phyloP scores from a whole-genome alignment of 2,329 filamentous ascomycete species.

The Cercospora sp. region DNA sequence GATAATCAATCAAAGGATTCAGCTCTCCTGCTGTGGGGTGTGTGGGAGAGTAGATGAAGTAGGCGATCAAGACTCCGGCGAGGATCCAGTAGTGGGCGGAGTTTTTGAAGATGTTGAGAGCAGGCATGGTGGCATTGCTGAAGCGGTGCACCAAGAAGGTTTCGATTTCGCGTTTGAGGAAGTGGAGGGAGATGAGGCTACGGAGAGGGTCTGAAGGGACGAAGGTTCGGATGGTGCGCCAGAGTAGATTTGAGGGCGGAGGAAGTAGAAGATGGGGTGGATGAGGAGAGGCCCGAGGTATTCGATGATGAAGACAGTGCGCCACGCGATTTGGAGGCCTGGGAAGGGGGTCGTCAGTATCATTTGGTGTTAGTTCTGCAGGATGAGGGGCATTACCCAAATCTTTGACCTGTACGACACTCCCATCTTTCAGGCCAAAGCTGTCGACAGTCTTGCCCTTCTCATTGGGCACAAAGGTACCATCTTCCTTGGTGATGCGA shows the following conservation, averaged over 20 bases:
- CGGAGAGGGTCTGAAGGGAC: constrained; percentile 70
- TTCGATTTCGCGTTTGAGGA: constrained; percentile 92
- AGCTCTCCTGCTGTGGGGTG: constrained; percentile 62
- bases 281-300: constrained; percentile 90
- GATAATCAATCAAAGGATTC: constrained; percentile 60
- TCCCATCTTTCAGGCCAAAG: constrained; percentile 60
- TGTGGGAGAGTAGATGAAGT: constrained; percentile 79
- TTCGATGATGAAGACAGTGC: constrained; percentile 91
- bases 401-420: constrained; percentile 82
- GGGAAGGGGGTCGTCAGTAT: background rate
- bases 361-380: background rate
- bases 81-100: constrained; percentile 90
- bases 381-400: constrained; percentile 62
- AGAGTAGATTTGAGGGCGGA: constrained; percentile 72
- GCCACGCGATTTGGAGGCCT: constrained; percentile 91
- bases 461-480: constrained; percentile 58
- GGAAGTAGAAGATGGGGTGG: constrained; percentile 70
- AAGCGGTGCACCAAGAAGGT: constrained; percentile 95
- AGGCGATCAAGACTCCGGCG: constrained; percentile 76
- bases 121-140: constrained; percentile 91
- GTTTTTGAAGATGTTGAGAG: constrained; percentile 90
- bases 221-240: constrained; percentile 53
- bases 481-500: constrained; percentile 66
- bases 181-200: constrained; percentile 77
- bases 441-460: constrained; percentile 55